A percentile compares a stretch with the other conserved stretches of the same genome.
These are phyloP conservation scores for Ceratocystis colombiana DNA, from an alignment of 2,329 filamentous ascomycete genomes.

Conservation along the genomic window DNA sequence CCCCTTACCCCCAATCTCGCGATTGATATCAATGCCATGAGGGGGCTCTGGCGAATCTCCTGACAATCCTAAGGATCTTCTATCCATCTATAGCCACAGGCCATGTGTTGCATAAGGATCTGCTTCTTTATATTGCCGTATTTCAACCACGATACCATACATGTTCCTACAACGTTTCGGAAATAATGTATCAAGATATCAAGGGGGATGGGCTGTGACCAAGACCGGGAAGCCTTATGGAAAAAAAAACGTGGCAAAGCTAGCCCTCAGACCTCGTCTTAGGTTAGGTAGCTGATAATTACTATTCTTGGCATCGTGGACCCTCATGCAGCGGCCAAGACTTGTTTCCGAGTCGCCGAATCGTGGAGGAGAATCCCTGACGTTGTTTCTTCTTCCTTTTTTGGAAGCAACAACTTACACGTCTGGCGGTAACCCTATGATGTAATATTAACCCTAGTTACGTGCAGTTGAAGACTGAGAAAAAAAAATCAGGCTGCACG, in stretches of 20 bases:
- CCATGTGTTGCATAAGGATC: not conserved
- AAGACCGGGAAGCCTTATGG: accelerated
- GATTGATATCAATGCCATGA: too few species aligned
- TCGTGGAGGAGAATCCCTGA: not conserved
- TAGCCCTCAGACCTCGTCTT: too few species aligned
- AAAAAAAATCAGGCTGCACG: not conserved
- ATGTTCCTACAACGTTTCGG: not conserved
- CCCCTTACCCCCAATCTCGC: too few species aligned
- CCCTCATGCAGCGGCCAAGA: not conserved
- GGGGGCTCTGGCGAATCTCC: not conserved
- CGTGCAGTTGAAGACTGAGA: too few species aligned
- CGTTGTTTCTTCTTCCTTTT: not conserved
- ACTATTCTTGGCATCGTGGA: not conserved
- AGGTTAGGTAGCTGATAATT: too few species aligned
- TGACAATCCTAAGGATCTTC: not conserved
- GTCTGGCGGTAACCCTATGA: not conserved
- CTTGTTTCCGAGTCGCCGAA: not conserved
- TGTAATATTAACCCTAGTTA: not conserved
- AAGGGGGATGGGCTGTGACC: too few species aligned
- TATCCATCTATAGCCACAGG: not conserved
- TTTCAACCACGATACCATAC: not conserved
- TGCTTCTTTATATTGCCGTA: not conserved
- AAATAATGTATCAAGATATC: not conserved
- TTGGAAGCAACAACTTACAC: slow-evolving; percentile 2
- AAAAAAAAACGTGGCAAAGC: too few species aligned